Conservation (phyloP, 1,284 basidiomycete species). For the Fistulina hepatica region DNA sequence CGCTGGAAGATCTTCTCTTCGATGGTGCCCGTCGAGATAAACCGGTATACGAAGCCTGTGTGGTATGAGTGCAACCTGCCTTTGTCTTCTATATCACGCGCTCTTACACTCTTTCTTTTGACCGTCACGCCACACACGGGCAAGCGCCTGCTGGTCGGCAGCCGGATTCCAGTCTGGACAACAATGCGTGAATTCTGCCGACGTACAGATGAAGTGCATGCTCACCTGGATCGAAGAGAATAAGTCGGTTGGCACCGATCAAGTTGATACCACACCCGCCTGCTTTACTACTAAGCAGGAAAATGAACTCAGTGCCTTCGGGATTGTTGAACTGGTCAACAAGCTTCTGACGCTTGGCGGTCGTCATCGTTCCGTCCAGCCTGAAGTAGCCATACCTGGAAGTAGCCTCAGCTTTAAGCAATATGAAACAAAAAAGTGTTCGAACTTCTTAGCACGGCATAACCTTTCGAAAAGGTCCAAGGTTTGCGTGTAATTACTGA, state of each 20-base stretch:
- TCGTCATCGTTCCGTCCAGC: constrained; percentile 89
- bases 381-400: constrained; percentile 85
- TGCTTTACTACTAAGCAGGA: constrained; percentile 92
- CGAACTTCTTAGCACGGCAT: constrained; percentile 73
- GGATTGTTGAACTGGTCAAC: constrained; percentile 98
- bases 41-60: constrained; percentile 92
- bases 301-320: constrained; percentile 89
- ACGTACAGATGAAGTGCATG: constrained; percentile 4
- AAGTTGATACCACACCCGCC: constrained; percentile 98
- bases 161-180: constrained; percentile 88
- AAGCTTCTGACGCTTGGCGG: constrained; percentile 92
- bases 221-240: constrained; percentile 91
- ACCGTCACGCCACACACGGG: constrained; percentile 98
- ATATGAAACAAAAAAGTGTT: constrained; percentile 3
- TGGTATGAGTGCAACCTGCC: background rate
- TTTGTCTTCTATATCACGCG: too few species aligned
- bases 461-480: constrained; percentile 90
- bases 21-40: constrained; percentile 95
- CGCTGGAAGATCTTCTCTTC: constrained; percentile 99
- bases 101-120: constrained; percentile 95
- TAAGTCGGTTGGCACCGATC: constrained; percentile 92
- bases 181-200: constrained; percentile 1
- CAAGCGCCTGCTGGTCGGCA: constrained; percentile 95
- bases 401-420: constrained; percentile 1
- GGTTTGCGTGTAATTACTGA: constrained; percentile 98